These are phyloP conservation scores for Phytopythium ostracodes DNA, from an alignment of 352 stramenopile species.

Conservation along the genomic window DNA sequence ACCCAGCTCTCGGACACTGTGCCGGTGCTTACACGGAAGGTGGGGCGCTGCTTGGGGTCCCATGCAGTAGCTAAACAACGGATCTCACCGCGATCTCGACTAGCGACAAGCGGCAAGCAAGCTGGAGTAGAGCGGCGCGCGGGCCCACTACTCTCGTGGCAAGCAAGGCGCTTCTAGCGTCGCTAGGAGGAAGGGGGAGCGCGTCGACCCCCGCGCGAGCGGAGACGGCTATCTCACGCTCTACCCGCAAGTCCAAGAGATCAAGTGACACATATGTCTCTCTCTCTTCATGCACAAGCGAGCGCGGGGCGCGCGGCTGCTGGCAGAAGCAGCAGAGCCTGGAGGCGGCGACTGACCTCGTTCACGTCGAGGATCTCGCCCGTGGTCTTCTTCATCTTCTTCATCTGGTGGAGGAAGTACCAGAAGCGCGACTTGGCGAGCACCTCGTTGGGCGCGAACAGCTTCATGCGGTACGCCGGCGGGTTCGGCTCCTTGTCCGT, in stretches of 20 bases:
- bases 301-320: constrained; percentile 1
- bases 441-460: constrained; percentile 96
- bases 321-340: not conserved
- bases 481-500: constrained; percentile 98
- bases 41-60: not conserved
- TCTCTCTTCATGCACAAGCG: not conserved
- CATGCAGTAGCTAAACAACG: constrained; percentile 49
- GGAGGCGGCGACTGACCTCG: constrained; percentile 81
- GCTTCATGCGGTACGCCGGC: constrained; percentile 98
- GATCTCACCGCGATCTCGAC: constrained; percentile 47
- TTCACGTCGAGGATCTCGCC: constrained; percentile 99
- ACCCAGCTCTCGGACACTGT: not conserved
- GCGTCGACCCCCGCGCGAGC: not conserved
- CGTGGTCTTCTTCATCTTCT: constrained; percentile 99
- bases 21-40: constrained; percentile 5
- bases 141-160: constrained; percentile 70
- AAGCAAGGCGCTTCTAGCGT: constrained; percentile 70
- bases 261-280: not conserved
- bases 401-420: constrained; percentile 99
- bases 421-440: constrained; percentile 99
- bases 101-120: constrained; percentile 75
- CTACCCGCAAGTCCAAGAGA: not conserved
- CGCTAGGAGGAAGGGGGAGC: constrained; percentile 40
- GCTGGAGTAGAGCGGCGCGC: constrained; percentile 57
- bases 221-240: not conserved